Base-by-base conservation (phyloP, 192 early-diverging fungal genomes). In the Kickxella alabastrina region DNA sequence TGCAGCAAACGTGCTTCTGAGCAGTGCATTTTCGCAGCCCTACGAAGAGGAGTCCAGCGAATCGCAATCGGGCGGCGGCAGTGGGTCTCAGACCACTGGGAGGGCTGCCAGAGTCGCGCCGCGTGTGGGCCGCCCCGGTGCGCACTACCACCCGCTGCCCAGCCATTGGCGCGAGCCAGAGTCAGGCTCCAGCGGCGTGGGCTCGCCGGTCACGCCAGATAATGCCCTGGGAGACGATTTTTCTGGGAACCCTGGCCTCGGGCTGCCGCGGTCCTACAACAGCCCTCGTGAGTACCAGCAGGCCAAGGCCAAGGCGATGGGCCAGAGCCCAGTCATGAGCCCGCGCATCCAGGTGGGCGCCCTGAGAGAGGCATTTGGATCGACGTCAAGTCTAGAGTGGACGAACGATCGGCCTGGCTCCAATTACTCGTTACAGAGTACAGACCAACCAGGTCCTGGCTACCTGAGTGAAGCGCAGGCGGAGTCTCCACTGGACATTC, bases 101-200 rank as follows among this genome's bases (percentile, higher is more conserved):
- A 52, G 29, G 29, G 22, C 24, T 1, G 49, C 43, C 10, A 48
- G 52, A 49, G 40, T 29, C 12, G 60, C 53, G 1, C 55, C 54
- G 15, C 65, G 71, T 22, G 44, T 37, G 18, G 62, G 65, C 8
- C 64, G 71, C 17, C 59, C 59, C 12, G 65, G 54, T 1, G 59
- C 47, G 23, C 59, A 58, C 22, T 75, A 75, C 54, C 65, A 75
- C 26, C 57, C 72, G 28, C 62, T 75, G 38, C 73, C 73, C 39
- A 76, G 65, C 42, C 64, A 76, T 37, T 76, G 73, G 73, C 73
- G 73, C 43, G 73, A 62, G 31, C 53, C 54, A n/a, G 73, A 65
- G 40, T 63, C 65, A 10, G 57, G 60, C 24, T 67, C 73, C 18
- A 68, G 73, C 62, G 62, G 65, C 29, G 18, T 64, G 32, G 65